These are phyloP conservation scores for Herpetomonas samuelpessoai DNA, from an alignment of 208 protist species.

Conservation along the genomic window DNA sequence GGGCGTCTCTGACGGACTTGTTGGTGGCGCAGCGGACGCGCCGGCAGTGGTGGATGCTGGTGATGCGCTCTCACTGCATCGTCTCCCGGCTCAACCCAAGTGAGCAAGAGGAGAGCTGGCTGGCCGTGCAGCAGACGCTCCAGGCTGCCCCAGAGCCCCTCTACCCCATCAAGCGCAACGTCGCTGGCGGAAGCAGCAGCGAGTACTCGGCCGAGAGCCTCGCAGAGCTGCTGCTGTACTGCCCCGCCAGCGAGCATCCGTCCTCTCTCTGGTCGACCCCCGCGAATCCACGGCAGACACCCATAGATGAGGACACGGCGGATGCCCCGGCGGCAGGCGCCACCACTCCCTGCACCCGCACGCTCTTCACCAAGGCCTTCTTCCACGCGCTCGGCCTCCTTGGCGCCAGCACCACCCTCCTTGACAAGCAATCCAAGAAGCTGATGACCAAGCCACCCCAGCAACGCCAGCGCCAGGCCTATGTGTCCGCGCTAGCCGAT, in stretches of 20 bases:
- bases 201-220: conserved; percentile 16
- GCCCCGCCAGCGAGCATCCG: conserved; percentile 10
- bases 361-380: conserved; percentile 8
- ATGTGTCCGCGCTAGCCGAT: neutral
- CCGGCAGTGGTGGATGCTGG: conserved; percentile 31
- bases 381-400: conserved; percentile 17
- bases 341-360: neutral
- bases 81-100: conserved; percentile 25
- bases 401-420: neutral
- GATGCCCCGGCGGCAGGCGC: neutral
- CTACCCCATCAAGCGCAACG: neutral
- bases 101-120: conserved; percentile 15
- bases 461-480: neutral
- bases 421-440: neutral
- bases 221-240: conserved; percentile 22
- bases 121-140: conserved; percentile 16
- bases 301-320: neutral
- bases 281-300: too few relatives aligned
- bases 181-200: conserved; percentile 9
- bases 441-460: neutral
- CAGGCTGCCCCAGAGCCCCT: conserved; percentile 14
- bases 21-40: conserved; percentile 11
- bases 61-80: conserved; percentile 26
- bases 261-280: conserved; percentile 1
- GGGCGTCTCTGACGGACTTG: neutral